phyloP scores from a whole-genome alignment of 2,329 filamentous ascomycete species.

The Plenodomus tracheiphilus region DNA sequence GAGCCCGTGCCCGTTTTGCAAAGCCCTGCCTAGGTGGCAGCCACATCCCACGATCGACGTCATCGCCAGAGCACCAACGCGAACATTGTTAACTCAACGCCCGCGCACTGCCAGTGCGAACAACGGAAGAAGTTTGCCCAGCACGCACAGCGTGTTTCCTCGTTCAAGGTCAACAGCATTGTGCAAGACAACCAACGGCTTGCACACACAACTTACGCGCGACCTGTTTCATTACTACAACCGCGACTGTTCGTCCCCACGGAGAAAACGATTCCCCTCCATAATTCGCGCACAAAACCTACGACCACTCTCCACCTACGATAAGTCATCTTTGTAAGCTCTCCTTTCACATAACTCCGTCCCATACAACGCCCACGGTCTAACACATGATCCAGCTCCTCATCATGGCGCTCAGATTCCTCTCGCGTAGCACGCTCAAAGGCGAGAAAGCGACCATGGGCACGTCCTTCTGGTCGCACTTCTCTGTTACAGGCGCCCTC shows the following conservation, averaged over 20 bases:
- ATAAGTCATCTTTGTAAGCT: neutral
- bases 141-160: neutral
- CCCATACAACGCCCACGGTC: constrained; percentile 1
- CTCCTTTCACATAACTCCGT: neutral
- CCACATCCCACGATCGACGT: constrained; percentile 23
- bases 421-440: constrained; percentile 32
- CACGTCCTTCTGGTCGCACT: constrained; percentile 23
- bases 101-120: neutral
- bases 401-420: constrained; percentile 36
- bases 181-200: constrained; percentile 1
- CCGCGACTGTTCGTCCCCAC: neutral
- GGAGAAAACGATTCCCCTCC: neutral
- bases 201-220: constrained; percentile 1
- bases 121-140: neutral
- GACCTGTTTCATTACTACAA: neutral
- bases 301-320: neutral
- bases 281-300: neutral
- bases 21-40: constrained; percentile 14
- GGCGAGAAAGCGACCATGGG: constrained; percentile 33
- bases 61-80: constrained; percentile 10
- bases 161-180: neutral
- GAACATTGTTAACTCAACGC: neutral
- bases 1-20: constrained; percentile 10
- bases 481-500: constrained; percentile 28
- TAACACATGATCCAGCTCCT: neutral